These are phyloP conservation scores for Cicer arietinum DNA, from an alignment of 306 rosid species.

Conservation along the genomic window DNA sequence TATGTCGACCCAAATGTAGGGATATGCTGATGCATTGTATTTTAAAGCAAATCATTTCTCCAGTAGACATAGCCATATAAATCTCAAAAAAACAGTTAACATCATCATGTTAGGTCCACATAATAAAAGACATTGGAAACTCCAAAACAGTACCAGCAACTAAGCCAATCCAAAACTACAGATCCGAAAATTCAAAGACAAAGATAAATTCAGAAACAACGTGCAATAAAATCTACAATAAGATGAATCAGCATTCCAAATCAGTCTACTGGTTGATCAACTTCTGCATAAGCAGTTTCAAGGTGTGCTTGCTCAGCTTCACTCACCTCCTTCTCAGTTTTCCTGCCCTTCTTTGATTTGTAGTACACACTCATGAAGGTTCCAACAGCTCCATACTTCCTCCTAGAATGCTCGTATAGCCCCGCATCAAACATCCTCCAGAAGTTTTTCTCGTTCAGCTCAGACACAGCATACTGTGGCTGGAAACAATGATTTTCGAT, in stretches of 20 bases:
- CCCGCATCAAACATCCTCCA: conserved; percentile 96
- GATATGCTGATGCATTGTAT: neutral
- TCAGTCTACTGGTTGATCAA: conserved; percentile 63
- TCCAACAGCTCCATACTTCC: conserved; percentile 89
- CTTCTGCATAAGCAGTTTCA: conserved; percentile 83
- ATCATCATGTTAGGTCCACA: conserved; percentile 45
- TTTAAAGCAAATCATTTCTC: neutral
- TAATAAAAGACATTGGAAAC: conserved; percentile 35
- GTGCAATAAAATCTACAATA: conserved; percentile 39
- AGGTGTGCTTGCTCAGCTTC: conserved; percentile 93
- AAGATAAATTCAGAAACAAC: conserved; percentile 28
- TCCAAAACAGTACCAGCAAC: conserved; percentile 47
- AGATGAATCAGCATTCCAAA: conserved; percentile 30
- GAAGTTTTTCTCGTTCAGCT: conserved; percentile 81
- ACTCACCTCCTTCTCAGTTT: conserved; percentile 96
- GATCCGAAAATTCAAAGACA: conserved; percentile 33
- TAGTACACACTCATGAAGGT: conserved; percentile 95
- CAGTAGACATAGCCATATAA: conserved; percentile 14
- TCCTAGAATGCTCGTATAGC: conserved; percentile 76
- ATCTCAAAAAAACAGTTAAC: conserved; percentile 38
- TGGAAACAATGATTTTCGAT: conserved; percentile 91
- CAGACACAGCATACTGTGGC: conserved; percentile 95
- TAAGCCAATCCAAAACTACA: conserved; percentile 24
- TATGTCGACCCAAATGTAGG: neutral
- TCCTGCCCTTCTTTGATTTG: conserved; percentile 97